Base-by-base conservation (phyloP, 495 filamentous ascomycete genomes). In the Saxophila tyrrhenica region DNA sequence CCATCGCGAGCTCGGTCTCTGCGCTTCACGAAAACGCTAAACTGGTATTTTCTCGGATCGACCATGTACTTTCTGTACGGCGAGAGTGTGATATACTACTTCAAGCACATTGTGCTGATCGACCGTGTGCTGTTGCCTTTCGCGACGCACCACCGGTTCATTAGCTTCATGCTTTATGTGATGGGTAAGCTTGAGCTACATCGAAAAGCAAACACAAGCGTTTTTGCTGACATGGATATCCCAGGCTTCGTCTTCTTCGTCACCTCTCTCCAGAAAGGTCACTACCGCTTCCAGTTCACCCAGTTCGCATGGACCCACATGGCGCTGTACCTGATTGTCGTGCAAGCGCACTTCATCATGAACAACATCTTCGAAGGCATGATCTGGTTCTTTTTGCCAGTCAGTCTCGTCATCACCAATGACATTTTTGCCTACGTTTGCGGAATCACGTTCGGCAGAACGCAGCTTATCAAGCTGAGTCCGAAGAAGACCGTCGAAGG, bases 261-360 rank as follows among this genome's bases (percentile, higher is more conserved):
- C 60, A 84, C 79, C 39, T 89, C 92, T n/a, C 78, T 99, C 58
- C 87, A 95, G 69, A 86, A 91, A 58, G 91, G 91, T 11, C 88
- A 95, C 67, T 95, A 95, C 70, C 85, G 82, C 65, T 96, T 97
- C 74, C 94, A 99, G 69, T 99, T 99, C 73, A 91, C 89, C 41
- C 91, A 99, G 66, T 99, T 97, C 65, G 94, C 87, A 46, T 97
- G 94, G 94, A 95, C 92, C 1, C 94, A 99, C 68, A 96, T 99
- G 88, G 94, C 94, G 1, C 78, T 99, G 25, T 96, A 95, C 74
- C 72, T 99, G 63, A 96, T 99, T 61, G 89, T 96, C 22, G 88
- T 95, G 13, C 94, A 99, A 68, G 89, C 94, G 21, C 94, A 99
- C 69, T 99, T 99, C 65, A 88, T 99, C 69, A 96, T 99, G 86